A percentile compares a stretch with the other conserved stretches of the same genome.
These are phyloP conservation scores for Fusarium robinianum DNA, from an alignment of 2,329 filamentous ascomycete species.

Conservation along the genomic window DNA sequence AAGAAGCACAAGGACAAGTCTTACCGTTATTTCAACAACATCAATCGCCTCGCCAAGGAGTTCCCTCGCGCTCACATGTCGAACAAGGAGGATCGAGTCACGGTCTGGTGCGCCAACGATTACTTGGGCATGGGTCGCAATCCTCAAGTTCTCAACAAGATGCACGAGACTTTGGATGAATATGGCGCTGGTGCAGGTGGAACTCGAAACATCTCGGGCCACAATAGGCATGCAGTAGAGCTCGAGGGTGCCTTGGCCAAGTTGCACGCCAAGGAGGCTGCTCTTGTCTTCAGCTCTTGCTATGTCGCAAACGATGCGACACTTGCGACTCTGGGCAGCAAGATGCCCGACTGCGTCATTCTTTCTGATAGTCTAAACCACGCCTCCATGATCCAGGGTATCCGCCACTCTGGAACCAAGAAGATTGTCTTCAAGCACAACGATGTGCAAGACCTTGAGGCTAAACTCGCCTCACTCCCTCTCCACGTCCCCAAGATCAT, in stretches of 20 bases:
- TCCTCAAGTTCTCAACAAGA: constrained; percentile 79
- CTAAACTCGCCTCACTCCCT: constrained; percentile 86
- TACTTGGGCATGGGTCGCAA: constrained; percentile 98
- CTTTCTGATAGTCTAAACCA: constrained; percentile 98
- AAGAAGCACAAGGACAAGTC: constrained; percentile 99
- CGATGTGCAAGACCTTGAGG: constrained; percentile 88
- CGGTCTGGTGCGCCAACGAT: constrained; percentile 99
- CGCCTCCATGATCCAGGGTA: constrained; percentile 99
- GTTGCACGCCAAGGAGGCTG: constrained; percentile 88
- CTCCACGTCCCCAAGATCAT: constrained; percentile 93
- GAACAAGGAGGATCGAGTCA: constrained; percentile 80
- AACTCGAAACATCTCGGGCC: constrained; percentile 96
- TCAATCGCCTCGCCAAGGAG: constrained; percentile 95
- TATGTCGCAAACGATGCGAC: constrained; percentile 99
- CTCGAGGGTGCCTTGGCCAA: constrained; percentile 83
- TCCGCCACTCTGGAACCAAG: constrained; percentile 93
- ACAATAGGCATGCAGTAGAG: constrained; percentile 90
- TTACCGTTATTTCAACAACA: constrained; percentile 99
- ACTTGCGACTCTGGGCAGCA: constrained; percentile 93
- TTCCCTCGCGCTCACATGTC: constrained; percentile 95
- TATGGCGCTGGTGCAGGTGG: constrained; percentile 96
- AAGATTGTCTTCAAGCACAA: constrained; percentile 99
- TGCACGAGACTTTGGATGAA: constrained; percentile 93
- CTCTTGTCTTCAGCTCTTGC: constrained; percentile 95
- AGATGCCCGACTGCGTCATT: constrained; percentile 94